Evolutionary conservation across 305 asterid species (phyloP).

Genomic region (Fraxinus paxiana): DNA sequence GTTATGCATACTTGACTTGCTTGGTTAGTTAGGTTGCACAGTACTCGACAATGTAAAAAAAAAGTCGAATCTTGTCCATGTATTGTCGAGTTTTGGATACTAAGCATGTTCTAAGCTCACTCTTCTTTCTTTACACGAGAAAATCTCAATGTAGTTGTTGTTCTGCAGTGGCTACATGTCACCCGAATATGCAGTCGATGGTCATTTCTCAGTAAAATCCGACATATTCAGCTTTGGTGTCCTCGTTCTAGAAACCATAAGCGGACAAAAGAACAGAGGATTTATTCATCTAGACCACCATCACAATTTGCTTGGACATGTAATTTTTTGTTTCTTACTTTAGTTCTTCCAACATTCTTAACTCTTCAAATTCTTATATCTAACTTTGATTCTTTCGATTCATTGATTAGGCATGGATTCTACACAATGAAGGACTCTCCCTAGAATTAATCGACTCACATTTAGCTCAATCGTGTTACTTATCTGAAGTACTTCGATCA

Average conservation of each 20-base stretch:
- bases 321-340: not conserved
- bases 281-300: slow-evolving; percentile 13
- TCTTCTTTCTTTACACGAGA: not conserved
- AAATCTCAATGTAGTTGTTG: not conserved
- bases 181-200: slow-evolving; percentile 15
- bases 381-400: not conserved
- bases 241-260: slow-evolving; percentile 1
- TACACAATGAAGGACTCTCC: not conserved
- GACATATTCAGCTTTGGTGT: slow-evolving; percentile 18
- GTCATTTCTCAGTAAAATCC: slow-evolving; percentile 15
- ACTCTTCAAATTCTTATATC: not conserved
- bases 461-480: not conserved
- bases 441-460: not conserved
- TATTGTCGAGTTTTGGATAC: not conserved
- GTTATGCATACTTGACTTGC: not conserved
- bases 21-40: not conserved
- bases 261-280: slow-evolving; percentile 8
- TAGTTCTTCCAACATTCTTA: not conserved
- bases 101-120: not conserved
- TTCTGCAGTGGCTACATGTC: slow-evolving; percentile 10
- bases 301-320: slow-evolving; percentile 19
- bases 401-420: not conserved
- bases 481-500: slow-evolving; percentile 8
- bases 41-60: not conserved
- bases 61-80: not conserved